Evolutionary conservation across 2,329 filamentous ascomycete genomes (phyloP).

Genomic region (Rhinocladiella similis): DNA sequence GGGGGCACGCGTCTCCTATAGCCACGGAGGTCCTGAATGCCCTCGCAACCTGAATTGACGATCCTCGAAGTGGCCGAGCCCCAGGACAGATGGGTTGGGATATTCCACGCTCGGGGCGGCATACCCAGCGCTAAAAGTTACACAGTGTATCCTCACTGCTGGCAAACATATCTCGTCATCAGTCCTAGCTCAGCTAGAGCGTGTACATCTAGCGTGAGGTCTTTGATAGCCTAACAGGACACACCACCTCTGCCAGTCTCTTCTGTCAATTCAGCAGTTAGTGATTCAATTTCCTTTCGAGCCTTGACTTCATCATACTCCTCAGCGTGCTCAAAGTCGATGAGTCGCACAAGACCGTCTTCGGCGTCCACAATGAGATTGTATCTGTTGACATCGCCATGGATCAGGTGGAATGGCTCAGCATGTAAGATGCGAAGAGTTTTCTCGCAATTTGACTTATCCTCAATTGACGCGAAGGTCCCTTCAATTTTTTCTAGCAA

Average conservation of each 20-base stretch:
- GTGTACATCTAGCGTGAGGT: no score
- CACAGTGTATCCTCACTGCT: no score
- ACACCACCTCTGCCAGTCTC: slow-evolving; percentile 3
- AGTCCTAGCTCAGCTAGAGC: no score
- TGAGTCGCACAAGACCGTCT: slow-evolving; percentile 31
- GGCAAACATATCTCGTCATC: no score
- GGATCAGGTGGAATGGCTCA: slow-evolving; percentile 26
- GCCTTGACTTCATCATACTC: slow-evolving; percentile 8
- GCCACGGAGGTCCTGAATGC: no score
- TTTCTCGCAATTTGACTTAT: slow-evolving; percentile 12
- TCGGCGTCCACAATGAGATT: slow-evolving; percentile 38
- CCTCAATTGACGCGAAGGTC: neutral
- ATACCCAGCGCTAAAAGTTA: no score
- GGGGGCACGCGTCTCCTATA: no score
- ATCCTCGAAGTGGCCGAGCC: no score
- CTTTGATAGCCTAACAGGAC: no score
- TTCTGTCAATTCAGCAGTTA: slow-evolving; percentile 5
- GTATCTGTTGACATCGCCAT: slow-evolving; percentile 42
- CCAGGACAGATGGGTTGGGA: no score
- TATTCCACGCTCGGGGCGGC: no score
- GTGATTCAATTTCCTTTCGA: slow-evolving; percentile 1
- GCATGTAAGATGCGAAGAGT: slow-evolving; percentile 1
- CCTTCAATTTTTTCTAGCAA: slow-evolving; percentile 33
- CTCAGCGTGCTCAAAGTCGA: slow-evolving; percentile 36
- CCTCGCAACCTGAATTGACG: no score